Evolutionary conservation across 2,329 filamentous ascomycete genomes (phyloP).

Genomic region (Apiospora koreana): DNA sequence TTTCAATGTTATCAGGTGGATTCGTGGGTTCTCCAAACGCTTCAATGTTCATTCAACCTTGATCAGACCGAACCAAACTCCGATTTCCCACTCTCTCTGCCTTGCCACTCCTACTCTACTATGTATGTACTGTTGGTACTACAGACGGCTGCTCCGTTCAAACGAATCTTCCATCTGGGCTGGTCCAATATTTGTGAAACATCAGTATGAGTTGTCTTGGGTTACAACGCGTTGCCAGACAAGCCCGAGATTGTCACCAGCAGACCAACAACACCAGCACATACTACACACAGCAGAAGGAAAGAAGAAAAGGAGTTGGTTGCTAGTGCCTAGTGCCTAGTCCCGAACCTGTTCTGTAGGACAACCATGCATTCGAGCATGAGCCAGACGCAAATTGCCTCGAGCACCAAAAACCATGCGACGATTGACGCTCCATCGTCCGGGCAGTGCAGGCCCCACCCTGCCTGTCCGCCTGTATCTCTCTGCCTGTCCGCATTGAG

Average conservation of each 20-base stretch:
- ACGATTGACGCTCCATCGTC: conserved; percentile 5
- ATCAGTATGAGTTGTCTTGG: conserved; percentile 4
- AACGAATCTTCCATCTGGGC: not conserved
- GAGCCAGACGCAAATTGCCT: conserved; percentile 9
- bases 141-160: not conserved
- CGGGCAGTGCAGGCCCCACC: conserved; percentile 6
- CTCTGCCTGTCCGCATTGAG: not conserved
- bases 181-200: conserved; percentile 7
- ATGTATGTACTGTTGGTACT: too few relatives aligned
- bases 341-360: not conserved
- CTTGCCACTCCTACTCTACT: not conserved
- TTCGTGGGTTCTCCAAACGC: not conserved
- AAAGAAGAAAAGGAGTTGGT: not conserved
- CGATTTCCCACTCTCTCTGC: not conserved
- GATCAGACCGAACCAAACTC: not conserved
- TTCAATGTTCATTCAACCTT: not conserved
- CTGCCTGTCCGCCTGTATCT: not conserved
- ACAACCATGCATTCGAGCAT: conserved; percentile 3
- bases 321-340: not conserved
- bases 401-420: not conserved
- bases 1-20: conserved; percentile 4
- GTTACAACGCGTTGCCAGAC: not conserved
- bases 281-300: not conserved
- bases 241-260: not conserved
- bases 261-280: not conserved